Percentiles rank a stretch among this genome's conserved stretches.
Conservation (phyloP, 2,329 filamentous ascomycete genomes). For the Colletotrichum abscissum region DNA sequence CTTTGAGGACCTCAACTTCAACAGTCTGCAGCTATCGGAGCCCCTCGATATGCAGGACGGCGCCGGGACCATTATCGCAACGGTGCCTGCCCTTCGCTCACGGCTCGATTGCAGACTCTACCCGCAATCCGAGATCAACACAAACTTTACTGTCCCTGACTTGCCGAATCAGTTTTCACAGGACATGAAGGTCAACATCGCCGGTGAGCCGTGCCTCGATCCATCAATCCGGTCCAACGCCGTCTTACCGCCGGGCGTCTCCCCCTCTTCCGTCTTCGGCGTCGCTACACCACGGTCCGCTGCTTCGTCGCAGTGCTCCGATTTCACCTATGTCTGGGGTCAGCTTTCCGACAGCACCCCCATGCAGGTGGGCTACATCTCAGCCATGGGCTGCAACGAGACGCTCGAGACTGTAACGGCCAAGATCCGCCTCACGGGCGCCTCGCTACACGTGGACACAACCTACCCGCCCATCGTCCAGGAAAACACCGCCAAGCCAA, state of each 20-base stretch:
- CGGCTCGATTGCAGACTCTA: slow-evolving; percentile 43
- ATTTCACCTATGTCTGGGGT: slow-evolving; percentile 51
- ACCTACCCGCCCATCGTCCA: slow-evolving; percentile 41
- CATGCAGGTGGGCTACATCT: slow-evolving; percentile 43
- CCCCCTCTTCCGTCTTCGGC: slow-evolving; percentile 40
- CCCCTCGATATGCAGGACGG: slow-evolving; percentile 29
- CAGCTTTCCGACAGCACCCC: slow-evolving; percentile 41
- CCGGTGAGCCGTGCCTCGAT: slow-evolving; percentile 36
- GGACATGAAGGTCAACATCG: slow-evolving; percentile 37
- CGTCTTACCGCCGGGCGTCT: slow-evolving; percentile 26
- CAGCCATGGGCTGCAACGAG: slow-evolving; percentile 52
- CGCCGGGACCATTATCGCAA: slow-evolving; percentile 37
- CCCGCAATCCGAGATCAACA: slow-evolving; percentile 37
- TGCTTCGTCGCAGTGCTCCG: slow-evolving; percentile 42
- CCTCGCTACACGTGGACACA: slow-evolving; percentile 42
- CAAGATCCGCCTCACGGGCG: slow-evolving; percentile 39
- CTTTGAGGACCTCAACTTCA: slow-evolving; percentile 44
- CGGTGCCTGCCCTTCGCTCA: slow-evolving; percentile 46
- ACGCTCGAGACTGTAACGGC: slow-evolving; percentile 44
- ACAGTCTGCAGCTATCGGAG: slow-evolving; percentile 25
- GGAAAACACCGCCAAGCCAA: slow-evolving; percentile 38
- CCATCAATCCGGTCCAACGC: slow-evolving; percentile 38
- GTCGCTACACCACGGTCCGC: slow-evolving; percentile 32
- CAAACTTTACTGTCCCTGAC: slow-evolving; percentile 39
- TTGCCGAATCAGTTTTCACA: slow-evolving; percentile 1